These are phyloP conservation scores for Neurospora discreta DNA, from an alignment of 495 filamentous ascomycete genomes.

Conservation along the genomic window DNA sequence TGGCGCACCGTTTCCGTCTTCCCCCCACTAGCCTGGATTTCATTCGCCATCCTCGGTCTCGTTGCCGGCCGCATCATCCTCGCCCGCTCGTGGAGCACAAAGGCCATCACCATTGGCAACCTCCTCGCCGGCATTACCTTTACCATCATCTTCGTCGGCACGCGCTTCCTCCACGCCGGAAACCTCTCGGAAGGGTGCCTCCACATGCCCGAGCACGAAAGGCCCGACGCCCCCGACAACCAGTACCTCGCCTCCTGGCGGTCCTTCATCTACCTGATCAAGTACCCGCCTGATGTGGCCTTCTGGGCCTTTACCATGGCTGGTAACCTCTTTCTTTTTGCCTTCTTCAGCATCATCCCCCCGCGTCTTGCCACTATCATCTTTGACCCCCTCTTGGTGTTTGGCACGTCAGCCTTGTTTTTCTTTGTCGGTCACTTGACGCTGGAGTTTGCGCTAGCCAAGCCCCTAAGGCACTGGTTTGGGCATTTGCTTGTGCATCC, in stretches of 20 bases:
- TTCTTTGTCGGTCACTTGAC: constrained; percentile 21
- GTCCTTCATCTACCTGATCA: constrained; percentile 27
- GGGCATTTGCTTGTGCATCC: constrained; percentile 3
- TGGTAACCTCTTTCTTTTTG: constrained; percentile 19
- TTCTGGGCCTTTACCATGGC: constrained; percentile 24
- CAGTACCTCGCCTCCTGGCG: constrained; percentile 18
- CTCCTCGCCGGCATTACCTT: constrained; percentile 9
- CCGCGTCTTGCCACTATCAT: constrained; percentile 3
- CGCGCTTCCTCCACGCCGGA: constrained; percentile 18
- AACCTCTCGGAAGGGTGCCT: constrained; percentile 26
- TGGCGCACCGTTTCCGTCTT: constrained; percentile 16
- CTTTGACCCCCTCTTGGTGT: constrained; percentile 16
- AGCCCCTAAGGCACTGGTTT: neutral
- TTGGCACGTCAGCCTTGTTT: constrained; percentile 25
- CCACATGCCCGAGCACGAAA: constrained; percentile 17
- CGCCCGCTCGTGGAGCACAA: constrained; percentile 12
- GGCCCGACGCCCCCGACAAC: constrained; percentile 6
- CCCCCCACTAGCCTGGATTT: constrained; percentile 25
- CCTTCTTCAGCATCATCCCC: constrained; percentile 16
- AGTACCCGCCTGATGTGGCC: constrained; percentile 27
- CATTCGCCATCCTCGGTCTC: constrained; percentile 24
- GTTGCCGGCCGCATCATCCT: constrained; percentile 25
- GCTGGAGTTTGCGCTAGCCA: constrained; percentile 9
- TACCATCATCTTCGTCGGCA: constrained; percentile 12
- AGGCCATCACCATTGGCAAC: constrained; percentile 13